These are phyloP conservation scores for Talaromyces sp. DNA, from an alignment of 2,329 filamentous ascomycete species.

Conservation along the genomic window DNA sequence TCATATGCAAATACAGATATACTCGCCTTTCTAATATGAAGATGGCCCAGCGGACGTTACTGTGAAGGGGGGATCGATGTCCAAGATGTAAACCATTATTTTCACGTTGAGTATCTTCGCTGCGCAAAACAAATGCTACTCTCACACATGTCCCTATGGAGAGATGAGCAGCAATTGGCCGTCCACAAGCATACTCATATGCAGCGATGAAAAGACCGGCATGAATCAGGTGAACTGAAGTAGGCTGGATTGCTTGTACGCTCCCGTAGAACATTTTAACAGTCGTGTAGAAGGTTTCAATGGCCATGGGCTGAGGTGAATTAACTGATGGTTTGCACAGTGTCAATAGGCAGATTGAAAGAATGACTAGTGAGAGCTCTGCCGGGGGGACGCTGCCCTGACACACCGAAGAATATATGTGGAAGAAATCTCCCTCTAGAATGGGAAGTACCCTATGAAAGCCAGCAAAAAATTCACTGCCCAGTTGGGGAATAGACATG, in stretches of 20 bases:
- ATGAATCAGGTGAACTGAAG: background rate
- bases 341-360: slow-evolving; percentile 2
- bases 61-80: background rate
- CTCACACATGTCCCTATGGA: background rate
- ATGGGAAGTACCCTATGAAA: background rate
- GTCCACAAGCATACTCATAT: background rate
- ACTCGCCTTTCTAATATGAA: slow-evolving; percentile 1
- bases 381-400: background rate
- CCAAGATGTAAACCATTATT: background rate
- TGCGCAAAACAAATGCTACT: background rate
- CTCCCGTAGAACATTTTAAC: background rate
- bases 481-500: background rate
- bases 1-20: too few species aligned
- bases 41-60: background rate
- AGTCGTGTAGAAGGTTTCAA: background rate
- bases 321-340: background rate
- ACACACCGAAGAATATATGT: background rate
- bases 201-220: background rate
- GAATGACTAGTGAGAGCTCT: background rate
- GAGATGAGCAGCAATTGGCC: background rate
- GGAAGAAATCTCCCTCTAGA: background rate
- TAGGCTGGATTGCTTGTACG: background rate
- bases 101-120: background rate
- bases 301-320: background rate
- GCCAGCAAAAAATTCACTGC: background rate